phyloP scores from a whole-genome alignment of 2,329 filamentous ascomycete species.

The Aspergillus sp. region DNA sequence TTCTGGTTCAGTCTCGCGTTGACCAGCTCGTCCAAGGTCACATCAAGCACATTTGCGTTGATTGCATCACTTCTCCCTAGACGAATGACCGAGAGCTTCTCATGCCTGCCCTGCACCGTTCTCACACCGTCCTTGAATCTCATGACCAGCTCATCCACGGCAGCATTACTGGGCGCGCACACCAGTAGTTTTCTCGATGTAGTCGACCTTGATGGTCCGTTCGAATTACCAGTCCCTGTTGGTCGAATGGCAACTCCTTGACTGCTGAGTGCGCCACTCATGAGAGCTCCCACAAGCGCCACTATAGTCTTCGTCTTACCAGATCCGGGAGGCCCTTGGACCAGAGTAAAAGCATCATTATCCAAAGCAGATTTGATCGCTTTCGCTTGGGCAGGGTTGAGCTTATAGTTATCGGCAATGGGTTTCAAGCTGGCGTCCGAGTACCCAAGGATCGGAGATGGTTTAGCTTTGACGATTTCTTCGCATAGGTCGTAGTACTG shows the following conservation, averaged over 20 bases:
- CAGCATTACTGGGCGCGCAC: constrained; percentile 96
- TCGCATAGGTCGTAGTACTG: constrained; percentile 95
- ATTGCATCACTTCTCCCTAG: constrained; percentile 87
- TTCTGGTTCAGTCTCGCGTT: constrained; percentile 54
- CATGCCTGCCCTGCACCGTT: constrained; percentile 60
- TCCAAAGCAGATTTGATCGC: constrained; percentile 86
- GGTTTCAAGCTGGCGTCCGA: constrained; percentile 60
- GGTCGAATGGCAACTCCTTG: constrained; percentile 42
- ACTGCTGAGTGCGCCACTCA: constrained; percentile 51
- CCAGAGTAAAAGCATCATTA: constrained; percentile 93
- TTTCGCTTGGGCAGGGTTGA: constrained; percentile 83
- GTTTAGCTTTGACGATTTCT: constrained; percentile 80
- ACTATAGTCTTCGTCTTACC: constrained; percentile 98
- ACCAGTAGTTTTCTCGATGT: constrained; percentile 77
- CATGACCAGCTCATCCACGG: constrained; percentile 90
- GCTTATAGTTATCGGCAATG: constrained; percentile 64
- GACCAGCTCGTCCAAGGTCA: constrained; percentile 88
- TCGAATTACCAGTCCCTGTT: constrained; percentile 26
- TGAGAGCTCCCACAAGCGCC: constrained; percentile 82
- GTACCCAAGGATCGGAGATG: constrained; percentile 78
- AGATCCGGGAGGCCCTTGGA: constrained; percentile 91
- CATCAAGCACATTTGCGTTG: constrained; percentile 77
- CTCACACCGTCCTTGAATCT: constrained; percentile 82
- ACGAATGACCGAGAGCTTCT: constrained; percentile 78
- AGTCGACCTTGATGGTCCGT: constrained; percentile 25